Evolutionary conservation across 1,284 basidiomycete species (phyloP), one percentile per base, ranked within the genome.

Genomic region (Hemileia vastatrix): DNA sequence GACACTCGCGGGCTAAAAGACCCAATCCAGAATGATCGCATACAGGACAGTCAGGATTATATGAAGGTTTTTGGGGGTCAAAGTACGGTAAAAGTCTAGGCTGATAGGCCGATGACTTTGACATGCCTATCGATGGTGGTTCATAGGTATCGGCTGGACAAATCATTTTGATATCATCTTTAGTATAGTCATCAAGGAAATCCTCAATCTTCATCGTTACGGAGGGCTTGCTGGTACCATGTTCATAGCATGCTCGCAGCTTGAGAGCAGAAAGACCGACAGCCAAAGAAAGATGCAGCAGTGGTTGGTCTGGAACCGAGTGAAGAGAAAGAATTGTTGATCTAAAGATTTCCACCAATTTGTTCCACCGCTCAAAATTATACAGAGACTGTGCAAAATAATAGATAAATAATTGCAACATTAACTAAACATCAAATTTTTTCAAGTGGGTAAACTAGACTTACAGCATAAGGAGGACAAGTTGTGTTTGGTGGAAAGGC

Each of bases 201-300:
- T 53, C 48, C 3, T 19, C 48, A 21, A 6, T 19, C 13, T 13
- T 58, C 3, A 44, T 44, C 8, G 8, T 3, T 18, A 15, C 43
- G 33, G 19, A n/a, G n/a, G 23, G 6, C 21, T 52, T 27, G 40
- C 15, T 44, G 43, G 3, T 44, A 44, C 43, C 19, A 15, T n/a
- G n/a, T n/a, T n/a, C n/a, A 45, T 60, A 69, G 67, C 83, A 92
- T 6, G 85, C 83, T 0, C 90, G 88, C 2, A 91, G 80, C 71
- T 92, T 92, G 62, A 96, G 80, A 1, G 89, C 85, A 1, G 88
- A 84, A 2, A 96, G 81, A 1, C 93, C 93, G 5, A 88, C 89
- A 67, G 89, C 91, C 61, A 94, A 81, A 0, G 90, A 84, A 18
- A 95, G 83, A 68, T 90, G 83, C 6, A 96, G 81, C 4, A 93